Evolutionary conservation across 208 protist species (phyloP), one percentile per base, ranked within the genome.

Genomic region (Zelonia costaricensis): DNA sequence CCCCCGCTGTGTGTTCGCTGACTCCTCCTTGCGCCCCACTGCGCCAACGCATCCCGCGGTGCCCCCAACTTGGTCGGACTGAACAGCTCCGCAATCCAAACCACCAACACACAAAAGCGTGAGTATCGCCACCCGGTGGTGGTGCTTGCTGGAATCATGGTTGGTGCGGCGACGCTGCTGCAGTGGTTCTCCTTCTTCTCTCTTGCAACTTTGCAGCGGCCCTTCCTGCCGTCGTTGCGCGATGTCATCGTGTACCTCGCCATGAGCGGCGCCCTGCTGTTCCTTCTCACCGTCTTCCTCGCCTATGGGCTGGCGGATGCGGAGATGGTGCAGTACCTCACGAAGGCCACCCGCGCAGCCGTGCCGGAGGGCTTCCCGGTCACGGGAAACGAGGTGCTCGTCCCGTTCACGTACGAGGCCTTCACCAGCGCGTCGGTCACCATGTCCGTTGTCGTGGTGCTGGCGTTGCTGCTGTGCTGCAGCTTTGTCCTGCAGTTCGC

Each of bases 381-480:
- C 7, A 53, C 10, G 20, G 43, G 42, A 0, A 53, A 65, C 15
- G 10, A 9, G 1, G 62, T 76, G 23, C 57, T 36, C 25, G 49
- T 76, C 3, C 62, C 69, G 0, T 46, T 47, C n/a, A 61, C 69
- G 25, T 76, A 65, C 18, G 70, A 69, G 33, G 48, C 54, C 13
- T 78, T 78, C 33, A 48, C 47, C 20, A 62, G 52, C 5, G 72
- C 64, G 16, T 67, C 63, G 9, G 42, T 73, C 10, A 78, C 62
- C 1, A 59, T 68, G 72, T 69, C 52, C 23, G 51, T 65, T 0
- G 47, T 78, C 12, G 40, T 38, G 7, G 38, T 40, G 16, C 9
- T 70, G 62, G 69, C 76, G 54, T 28, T 77, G 53, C 53, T 82
- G 25, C 39, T 76, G 31, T 57, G 56, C 45, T 58, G 33, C 42